Percentiles rank a stretch among this genome's conserved stretches.
Evolutionary conservation across 768 basidiomycete species (phyloP).

Genomic region (Boletus rubescentipes): DNA sequence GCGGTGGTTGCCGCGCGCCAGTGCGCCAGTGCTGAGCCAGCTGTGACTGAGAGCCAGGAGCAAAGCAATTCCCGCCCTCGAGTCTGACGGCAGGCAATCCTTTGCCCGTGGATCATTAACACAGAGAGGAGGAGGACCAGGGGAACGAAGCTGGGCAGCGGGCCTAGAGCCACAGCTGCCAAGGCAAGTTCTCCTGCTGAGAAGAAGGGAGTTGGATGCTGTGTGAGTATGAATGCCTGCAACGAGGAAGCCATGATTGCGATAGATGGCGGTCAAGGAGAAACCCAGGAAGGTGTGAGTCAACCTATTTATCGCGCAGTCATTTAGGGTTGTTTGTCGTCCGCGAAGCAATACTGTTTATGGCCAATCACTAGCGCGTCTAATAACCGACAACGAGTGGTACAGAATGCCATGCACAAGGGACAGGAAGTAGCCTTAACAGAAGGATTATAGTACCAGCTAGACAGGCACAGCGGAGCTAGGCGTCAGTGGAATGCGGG

Average conservation of each 20-base stretch:
- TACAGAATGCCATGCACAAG: background rate
- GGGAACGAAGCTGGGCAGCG: constrained; percentile 35
- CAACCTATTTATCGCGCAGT: constrained; percentile 14
- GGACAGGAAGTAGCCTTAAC: background rate
- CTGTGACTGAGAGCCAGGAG: constrained; percentile 39
- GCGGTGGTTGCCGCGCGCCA: constrained; percentile 49
- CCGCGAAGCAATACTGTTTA: background rate
- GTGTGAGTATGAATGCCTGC: constrained; percentile 24
- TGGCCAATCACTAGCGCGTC: constrained; percentile 2
- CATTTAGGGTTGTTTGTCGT: constrained; percentile 25
- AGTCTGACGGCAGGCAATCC: constrained; percentile 28
- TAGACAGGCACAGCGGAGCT: background rate
- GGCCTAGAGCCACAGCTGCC: constrained; percentile 27
- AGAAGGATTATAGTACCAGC: background rate
- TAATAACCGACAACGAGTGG: background rate
- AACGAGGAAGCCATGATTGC: constrained; percentile 20
- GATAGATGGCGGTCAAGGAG: constrained; percentile 7
- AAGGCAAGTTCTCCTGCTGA: constrained; percentile 22
- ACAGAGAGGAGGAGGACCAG: constrained; percentile 28
- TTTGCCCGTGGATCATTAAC: constrained; percentile 33
- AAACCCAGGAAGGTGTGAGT: background rate
- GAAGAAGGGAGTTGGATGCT: constrained; percentile 27
- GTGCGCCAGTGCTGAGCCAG: constrained; percentile 43
- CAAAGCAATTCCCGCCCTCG: constrained; percentile 30
- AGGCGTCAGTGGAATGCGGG: background rate